Evolutionary conservation across 1,284 basidiomycete genomes (phyloP).

Genomic region (Melampsora abietis-canadensis): DNA sequence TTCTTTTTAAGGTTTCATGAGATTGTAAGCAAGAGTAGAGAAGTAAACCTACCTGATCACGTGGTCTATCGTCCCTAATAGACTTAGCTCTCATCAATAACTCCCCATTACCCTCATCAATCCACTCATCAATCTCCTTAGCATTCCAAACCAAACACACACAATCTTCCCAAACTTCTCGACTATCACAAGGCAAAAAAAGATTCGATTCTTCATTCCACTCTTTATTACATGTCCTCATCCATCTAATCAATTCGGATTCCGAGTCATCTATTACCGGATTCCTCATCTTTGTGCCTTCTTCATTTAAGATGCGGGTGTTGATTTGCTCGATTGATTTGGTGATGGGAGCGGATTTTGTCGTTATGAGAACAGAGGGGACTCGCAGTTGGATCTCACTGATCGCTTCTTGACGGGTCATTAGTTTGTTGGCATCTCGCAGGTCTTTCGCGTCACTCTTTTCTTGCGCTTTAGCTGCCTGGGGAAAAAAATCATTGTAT

Average conservation of each 20-base stretch:
- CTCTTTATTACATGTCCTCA: conserved; percentile 14
- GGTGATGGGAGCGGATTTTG: conserved; percentile 11
- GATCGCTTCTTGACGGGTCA: conserved; percentile 22
- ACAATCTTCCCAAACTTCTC: conserved; percentile 13
- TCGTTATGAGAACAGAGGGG: conserved; percentile 11
- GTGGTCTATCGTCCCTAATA: conserved; percentile 14
- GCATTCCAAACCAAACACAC: conserved; percentile 22
- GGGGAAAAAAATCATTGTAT: neutral
- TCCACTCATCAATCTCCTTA: conserved; percentile 26
- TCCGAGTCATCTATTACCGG: conserved; percentile 4
- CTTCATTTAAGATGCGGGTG: conserved; percentile 7
- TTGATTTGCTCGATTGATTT: conserved; percentile 20
- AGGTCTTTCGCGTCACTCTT: conserved; percentile 1
- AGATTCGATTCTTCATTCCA: conserved; percentile 19
- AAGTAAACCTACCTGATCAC: conserved; percentile 10
- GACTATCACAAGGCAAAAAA: conserved; percentile 12
- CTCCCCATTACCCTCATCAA: conserved; percentile 3
- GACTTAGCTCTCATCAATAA: conserved; percentile 14
- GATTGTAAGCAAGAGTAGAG: no score
- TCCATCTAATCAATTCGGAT: conserved; percentile 18
- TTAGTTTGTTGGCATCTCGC: conserved; percentile 23
- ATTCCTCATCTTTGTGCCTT: conserved; percentile 5
- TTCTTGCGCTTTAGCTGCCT: conserved; percentile 29
- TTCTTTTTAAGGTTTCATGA: no score
- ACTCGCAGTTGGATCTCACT: conserved; percentile 16